phyloP scores from a whole-genome alignment of 176 grass and related monocot genomes.

The Hsuehochloa calcarea region DNA sequence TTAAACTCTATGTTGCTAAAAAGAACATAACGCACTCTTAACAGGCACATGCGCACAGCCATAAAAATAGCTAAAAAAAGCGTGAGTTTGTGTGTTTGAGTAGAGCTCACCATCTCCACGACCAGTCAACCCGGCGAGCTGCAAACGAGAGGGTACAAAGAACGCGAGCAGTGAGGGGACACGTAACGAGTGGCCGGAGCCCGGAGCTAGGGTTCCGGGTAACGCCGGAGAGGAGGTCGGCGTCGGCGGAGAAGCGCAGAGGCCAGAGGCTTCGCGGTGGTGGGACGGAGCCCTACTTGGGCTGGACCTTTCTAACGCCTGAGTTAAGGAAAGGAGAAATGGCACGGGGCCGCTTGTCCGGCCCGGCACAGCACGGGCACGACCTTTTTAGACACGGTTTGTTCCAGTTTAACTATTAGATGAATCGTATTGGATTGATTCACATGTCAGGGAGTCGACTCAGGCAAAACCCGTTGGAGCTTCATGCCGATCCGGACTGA shows the following conservation, averaged over 20 bases:
- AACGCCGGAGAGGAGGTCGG: not conserved
- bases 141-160: not conserved
- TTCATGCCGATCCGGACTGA: no score
- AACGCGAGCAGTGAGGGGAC: not conserved
- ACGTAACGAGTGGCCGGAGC: no score
- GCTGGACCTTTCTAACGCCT: slow-evolving; percentile 19
- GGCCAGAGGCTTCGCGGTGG: not conserved
- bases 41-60: not conserved
- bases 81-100: not conserved
- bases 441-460: no score
- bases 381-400: no score
- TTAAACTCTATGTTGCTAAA: not conserved
- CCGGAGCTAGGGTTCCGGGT: not conserved
- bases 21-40: not conserved
- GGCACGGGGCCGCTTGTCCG: not conserved
- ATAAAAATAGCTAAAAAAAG: not conserved
- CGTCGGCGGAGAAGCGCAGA: not conserved
- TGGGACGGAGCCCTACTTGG: slow-evolving; percentile 27
- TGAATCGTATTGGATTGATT: no score
- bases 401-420: no score
- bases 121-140: not conserved
- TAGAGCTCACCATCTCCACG: slow-evolving; percentile 31
- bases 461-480: no score
- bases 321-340: not conserved
- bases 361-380: no score